A percentile compares a stretch with the other conserved stretches of the same genome.
phyloP scores from a whole-genome alignment of 192 early-diverging fungal species.

The Backusella tarrabulga region DNA sequence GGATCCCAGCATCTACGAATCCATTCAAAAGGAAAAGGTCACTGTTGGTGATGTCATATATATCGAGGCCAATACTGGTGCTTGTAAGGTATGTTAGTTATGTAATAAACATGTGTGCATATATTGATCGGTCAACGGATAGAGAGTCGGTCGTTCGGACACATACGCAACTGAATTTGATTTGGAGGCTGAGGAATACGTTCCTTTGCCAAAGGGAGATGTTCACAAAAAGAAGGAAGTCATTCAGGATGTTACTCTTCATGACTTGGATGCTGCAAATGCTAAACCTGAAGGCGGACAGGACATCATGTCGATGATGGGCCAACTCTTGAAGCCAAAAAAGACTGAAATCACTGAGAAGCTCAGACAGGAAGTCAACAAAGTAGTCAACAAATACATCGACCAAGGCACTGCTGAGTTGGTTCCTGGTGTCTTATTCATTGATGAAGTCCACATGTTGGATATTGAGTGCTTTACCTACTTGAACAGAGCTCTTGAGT shows the following conservation, averaged over 20 bases:
- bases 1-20: slow-evolving; percentile 97
- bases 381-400: slow-evolving; percentile 97
- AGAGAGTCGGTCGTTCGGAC: slow-evolving; percentile 95
- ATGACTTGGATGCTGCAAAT: slow-evolving; percentile 97
- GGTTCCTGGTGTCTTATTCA: slow-evolving; percentile 96
- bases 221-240: slow-evolving; percentile 99
- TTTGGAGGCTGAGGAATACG: slow-evolving; percentile 97
- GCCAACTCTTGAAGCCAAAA: slow-evolving; percentile 96
- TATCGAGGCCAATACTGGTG: slow-evolving; percentile 95
- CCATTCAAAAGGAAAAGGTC: slow-evolving; percentile 96
- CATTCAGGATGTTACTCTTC: slow-evolving; percentile 95
- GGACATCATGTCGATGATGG: slow-evolving; percentile 99
- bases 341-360: slow-evolving; percentile 99
- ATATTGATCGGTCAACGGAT: background rate
- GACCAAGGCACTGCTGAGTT: slow-evolving; percentile 97
- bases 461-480: slow-evolving; percentile 99
- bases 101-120: background rate
- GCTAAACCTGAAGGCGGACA: slow-evolving; percentile 94
- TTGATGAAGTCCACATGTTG: slow-evolving; percentile 99
- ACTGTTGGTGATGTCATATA: slow-evolving; percentile 97
- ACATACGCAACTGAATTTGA: slow-evolving; percentile 99
- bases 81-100: slow-evolving; percentile 74
- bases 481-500: slow-evolving; percentile 96
- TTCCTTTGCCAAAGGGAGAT: slow-evolving; percentile 97
- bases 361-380: slow-evolving; percentile 97